Conservation (phyloP, 257 asterid species). For the Petunia axillaris region DNA sequence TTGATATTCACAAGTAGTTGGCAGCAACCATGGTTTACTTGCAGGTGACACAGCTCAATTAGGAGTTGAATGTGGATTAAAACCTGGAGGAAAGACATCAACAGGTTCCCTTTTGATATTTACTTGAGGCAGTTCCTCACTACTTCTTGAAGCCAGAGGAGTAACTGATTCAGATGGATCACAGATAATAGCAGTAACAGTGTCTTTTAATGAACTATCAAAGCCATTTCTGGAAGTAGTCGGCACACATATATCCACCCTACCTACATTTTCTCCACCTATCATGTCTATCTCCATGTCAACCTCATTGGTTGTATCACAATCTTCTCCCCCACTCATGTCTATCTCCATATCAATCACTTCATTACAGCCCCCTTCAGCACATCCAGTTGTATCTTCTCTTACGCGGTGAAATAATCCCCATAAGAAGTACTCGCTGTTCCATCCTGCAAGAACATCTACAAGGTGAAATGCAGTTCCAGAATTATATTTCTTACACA, state of each 20-base stretch:
- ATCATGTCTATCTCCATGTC: slow-evolving; percentile 63
- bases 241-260: slow-evolving; percentile 36
- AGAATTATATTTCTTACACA: neutral
- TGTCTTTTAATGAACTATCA: neutral
- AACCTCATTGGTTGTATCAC: slow-evolving; percentile 42
- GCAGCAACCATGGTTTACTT: slow-evolving; percentile 3
- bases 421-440: slow-evolving; percentile 63
- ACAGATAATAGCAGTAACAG: slow-evolving; percentile 22
- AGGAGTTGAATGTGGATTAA: neutral
- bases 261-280: slow-evolving; percentile 52
- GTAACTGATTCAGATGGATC: neutral
- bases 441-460: slow-evolving; percentile 48
- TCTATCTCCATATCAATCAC: slow-evolving; percentile 63
- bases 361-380: slow-evolving; percentile 21
- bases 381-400: neutral
- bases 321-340: slow-evolving; percentile 50
- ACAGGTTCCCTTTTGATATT: slow-evolving; percentile 14
- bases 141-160: neutral
- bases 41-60: neutral
- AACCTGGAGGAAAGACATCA: slow-evolving; percentile 44
- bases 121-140: neutral
- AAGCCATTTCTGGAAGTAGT: neutral
- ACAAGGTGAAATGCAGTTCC: neutral
- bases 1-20: slow-evolving; percentile 2
- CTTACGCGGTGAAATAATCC: slow-evolving; percentile 53